phyloP scores from a whole-genome alignment of 805 yeast genomes.

The Saccharomycopsis sp. region DNA sequence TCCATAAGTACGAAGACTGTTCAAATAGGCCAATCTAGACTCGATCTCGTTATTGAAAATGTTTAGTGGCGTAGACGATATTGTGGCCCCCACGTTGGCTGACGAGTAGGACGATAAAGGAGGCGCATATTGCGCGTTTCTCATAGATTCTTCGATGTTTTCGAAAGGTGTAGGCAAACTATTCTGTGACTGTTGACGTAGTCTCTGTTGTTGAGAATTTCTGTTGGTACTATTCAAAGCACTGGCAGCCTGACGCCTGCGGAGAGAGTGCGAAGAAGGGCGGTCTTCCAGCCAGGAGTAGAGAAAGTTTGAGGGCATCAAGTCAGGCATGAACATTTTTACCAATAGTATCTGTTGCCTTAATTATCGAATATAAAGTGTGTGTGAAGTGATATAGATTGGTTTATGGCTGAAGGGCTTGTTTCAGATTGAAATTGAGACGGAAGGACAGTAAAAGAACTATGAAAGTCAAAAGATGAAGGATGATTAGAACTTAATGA shows the following conservation, averaged over 20 bases:
- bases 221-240: not conserved
- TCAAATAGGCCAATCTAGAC: conserved; percentile 16
- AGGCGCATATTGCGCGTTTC: conserved; percentile 17
- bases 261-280: conserved; percentile 3
- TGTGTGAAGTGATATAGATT: too few species aligned
- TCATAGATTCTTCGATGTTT: not conserved
- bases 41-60: conserved; percentile 14
- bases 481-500: too few species aligned
- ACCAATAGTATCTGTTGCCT: too few species aligned
- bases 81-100: conserved; percentile 20
- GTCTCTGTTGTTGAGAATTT: conserved; percentile 6
- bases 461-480: too few species aligned
- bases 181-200: conserved; percentile 2
- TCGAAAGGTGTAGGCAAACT: not conserved
- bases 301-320: conserved; percentile 16
- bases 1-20: conserved; percentile 38
- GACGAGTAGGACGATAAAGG: conserved; percentile 21
- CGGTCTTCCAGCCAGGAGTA: conserved; percentile 17
- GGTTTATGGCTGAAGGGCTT: too few species aligned
- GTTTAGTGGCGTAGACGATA: conserved; percentile 8
- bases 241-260: conserved; percentile 4
- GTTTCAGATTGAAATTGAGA: too few species aligned
- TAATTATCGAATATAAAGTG: too few species aligned
- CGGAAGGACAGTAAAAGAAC: too few species aligned
- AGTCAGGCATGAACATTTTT: conserved; percentile 20